These are phyloP conservation scores for Yamadazyma kitorensis DNA, from an alignment of 805 yeast genomes.

Conservation along the genomic window DNA sequence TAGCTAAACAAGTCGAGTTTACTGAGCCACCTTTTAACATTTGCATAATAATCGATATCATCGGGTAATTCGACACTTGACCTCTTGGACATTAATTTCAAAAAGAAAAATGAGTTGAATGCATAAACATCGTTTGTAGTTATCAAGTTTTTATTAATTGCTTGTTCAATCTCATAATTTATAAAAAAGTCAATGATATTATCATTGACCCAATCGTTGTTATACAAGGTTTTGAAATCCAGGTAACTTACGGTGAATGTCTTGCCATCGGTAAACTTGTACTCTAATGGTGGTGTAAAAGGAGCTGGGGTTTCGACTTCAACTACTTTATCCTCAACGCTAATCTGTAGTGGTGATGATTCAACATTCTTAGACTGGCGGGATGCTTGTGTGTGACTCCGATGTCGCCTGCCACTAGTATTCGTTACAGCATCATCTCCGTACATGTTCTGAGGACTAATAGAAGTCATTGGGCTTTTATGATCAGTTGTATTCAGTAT, in stretches of 20 bases:
- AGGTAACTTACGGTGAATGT: conserved; percentile 55
- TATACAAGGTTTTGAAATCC: conserved; percentile 78
- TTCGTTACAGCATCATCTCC: too few species aligned
- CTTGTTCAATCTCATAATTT: conserved; percentile 49
- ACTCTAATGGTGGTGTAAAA: conserved; percentile 47
- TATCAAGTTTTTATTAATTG: conserved; percentile 18
- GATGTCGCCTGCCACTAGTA: too few species aligned
- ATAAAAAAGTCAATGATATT: conserved; percentile 82
- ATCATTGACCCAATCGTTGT: conserved; percentile 88
- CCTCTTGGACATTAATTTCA: conserved; percentile 47
- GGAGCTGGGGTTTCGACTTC: conserved; percentile 23
- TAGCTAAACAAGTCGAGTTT: conserved; percentile 58
- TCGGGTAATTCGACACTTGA: background rate
- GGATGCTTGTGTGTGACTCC: too few species aligned
- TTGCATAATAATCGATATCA: conserved; percentile 46
- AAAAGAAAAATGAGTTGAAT: conserved; percentile 82
- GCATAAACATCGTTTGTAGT: conserved; percentile 46
- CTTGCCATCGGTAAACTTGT: conserved; percentile 53
- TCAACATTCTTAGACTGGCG: background rate
- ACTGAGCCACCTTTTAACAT: conserved; percentile 75
- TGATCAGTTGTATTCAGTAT: too few species aligned
- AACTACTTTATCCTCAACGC: background rate
- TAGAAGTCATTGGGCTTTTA: too few species aligned
- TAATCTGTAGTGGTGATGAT: background rate
- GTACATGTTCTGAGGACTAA: too few species aligned